A percentile compares a stretch with the other conserved stretches of the same genome.
phyloP scores from a whole-genome alignment of 2,329 filamentous ascomycete species.

The Ascochyta pisi region DNA sequence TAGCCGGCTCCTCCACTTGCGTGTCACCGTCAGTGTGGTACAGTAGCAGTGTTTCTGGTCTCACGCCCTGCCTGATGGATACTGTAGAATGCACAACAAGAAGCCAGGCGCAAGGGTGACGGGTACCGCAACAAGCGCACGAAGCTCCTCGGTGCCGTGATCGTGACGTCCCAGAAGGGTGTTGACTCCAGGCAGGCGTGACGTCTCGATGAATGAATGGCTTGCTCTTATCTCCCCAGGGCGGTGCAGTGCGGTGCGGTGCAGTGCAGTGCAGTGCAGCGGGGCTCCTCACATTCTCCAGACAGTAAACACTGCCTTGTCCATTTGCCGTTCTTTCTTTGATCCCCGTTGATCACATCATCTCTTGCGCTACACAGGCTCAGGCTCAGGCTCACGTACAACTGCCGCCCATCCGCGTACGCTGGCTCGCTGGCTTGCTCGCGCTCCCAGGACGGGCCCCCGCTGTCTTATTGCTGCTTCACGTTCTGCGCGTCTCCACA shows the following conservation, averaged over 20 bases:
- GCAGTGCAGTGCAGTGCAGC: background rate
- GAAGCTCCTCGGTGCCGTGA: slow-evolving; percentile 9
- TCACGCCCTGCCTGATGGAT: slow-evolving; percentile 8
- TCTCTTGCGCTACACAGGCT: background rate
- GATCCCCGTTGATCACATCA: slow-evolving; percentile 11
- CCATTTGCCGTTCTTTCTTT: slow-evolving; percentile 1
- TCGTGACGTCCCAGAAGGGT: slow-evolving; percentile 17
- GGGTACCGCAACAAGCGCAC: slow-evolving; percentile 2
- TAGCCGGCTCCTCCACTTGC: background rate
- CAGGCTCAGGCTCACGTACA: slow-evolving; percentile 13
- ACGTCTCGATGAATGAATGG: slow-evolving; percentile 19
- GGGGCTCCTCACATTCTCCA: slow-evolving; percentile 19
- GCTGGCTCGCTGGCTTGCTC: slow-evolving; percentile 9
- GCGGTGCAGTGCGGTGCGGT: background rate
- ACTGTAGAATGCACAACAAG: slow-evolving; percentile 6
- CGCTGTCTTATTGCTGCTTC: slow-evolving; percentile 20
- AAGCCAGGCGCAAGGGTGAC: slow-evolving; percentile 18
- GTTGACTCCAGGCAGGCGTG: slow-evolving; percentile 16
- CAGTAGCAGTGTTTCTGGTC: slow-evolving; percentile 13
- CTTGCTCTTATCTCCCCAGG: slow-evolving; percentile 17
- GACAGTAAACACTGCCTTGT: slow-evolving; percentile 1
- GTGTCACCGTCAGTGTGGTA: slow-evolving; percentile 1
- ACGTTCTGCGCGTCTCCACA: slow-evolving; percentile 12
- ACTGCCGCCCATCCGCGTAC: slow-evolving; percentile 8
- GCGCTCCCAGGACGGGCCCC: slow-evolving; percentile 12